Percentiles rank a stretch among this genome's conserved stretches.
Conservation (phyloP, 2,329 filamentous ascomycete species). For the Hypoxylon sp. region DNA sequence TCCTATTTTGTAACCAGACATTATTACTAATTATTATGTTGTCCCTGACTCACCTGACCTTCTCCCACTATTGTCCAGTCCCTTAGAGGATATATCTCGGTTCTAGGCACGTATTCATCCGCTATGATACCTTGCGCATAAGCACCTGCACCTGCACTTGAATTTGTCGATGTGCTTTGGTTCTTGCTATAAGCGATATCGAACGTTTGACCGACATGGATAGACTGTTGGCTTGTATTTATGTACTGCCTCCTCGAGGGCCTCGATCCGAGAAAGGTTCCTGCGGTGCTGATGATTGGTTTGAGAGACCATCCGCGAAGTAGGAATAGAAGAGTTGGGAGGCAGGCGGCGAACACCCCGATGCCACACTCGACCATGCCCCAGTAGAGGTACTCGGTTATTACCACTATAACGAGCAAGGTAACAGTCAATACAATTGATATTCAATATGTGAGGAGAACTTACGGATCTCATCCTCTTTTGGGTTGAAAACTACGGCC, state of each 20-base stretch:
- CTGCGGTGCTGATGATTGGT: constrained; percentile 9
- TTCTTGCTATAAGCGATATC: constrained; percentile 1
- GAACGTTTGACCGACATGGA: constrained; percentile 3
- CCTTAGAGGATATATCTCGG: constrained; percentile 6
- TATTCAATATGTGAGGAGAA: background rate
- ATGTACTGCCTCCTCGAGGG: constrained; percentile 8
- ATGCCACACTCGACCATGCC: constrained; percentile 36
- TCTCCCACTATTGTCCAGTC: background rate
- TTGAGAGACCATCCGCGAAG: background rate
- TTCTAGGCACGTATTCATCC: background rate
- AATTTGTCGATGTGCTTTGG: constrained; percentile 1
- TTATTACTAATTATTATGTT: background rate
- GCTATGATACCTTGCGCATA: background rate
- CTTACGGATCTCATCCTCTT: constrained; percentile 24
- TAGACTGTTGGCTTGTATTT: constrained; percentile 9
- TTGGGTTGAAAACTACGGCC: constrained; percentile 17
- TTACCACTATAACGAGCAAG: constrained; percentile 17
- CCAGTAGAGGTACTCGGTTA: constrained; percentile 35
- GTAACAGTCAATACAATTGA: background rate
- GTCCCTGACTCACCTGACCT: background rate
- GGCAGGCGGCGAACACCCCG: constrained; percentile 32
- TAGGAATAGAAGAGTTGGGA: constrained; percentile 31
- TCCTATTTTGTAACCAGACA: background rate
- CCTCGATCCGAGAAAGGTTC: constrained; percentile 9
- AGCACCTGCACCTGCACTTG: background rate